These are phyloP conservation scores for Xylariaceae sp. DNA, from an alignment of 2,329 filamentous ascomycete genomes.

Conservation along the genomic window DNA sequence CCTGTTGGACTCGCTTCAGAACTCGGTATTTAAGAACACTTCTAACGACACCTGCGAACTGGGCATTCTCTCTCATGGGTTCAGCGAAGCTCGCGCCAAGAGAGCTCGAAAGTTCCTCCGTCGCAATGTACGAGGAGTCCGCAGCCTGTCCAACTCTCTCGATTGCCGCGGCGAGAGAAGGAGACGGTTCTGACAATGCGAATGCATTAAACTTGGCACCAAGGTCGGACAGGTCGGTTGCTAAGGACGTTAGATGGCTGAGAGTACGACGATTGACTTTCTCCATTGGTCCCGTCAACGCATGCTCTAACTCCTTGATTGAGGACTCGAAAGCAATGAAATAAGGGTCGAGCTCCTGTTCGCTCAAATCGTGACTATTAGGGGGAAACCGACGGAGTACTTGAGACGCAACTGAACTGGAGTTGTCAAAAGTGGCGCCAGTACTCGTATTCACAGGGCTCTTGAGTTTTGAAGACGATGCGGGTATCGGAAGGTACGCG, in stretches of 20 bases:
- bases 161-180: constrained; percentile 84
- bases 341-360: constrained; percentile 91
- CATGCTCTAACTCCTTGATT: constrained; percentile 83
- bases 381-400: constrained; percentile 79
- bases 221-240: constrained; percentile 84
- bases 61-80: constrained; percentile 94
- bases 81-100: constrained; percentile 95
- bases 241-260: constrained; percentile 77
- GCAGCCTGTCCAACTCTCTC: constrained; percentile 92
- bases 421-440: constrained; percentile 29
- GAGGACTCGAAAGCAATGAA: constrained; percentile 91
- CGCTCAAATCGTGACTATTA: constrained; percentile 68
- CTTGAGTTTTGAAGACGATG: constrained; percentile 81
- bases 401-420: constrained; percentile 44
- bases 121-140: constrained; percentile 93
- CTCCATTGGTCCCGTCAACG: constrained; percentile 90
- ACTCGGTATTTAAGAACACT: constrained; percentile 85
- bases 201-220: constrained; percentile 97
- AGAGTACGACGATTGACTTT: constrained; percentile 91
- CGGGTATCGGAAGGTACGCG: constrained; percentile 79
- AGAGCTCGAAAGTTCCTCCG: constrained; percentile 80
- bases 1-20: constrained; percentile 91
- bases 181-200: constrained; percentile 86
- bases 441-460: constrained; percentile 39
- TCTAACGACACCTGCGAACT: constrained; percentile 92